phyloP scores from a whole-genome alignment of 805 yeast species.

The Debaryomyces hansenii region DNA sequence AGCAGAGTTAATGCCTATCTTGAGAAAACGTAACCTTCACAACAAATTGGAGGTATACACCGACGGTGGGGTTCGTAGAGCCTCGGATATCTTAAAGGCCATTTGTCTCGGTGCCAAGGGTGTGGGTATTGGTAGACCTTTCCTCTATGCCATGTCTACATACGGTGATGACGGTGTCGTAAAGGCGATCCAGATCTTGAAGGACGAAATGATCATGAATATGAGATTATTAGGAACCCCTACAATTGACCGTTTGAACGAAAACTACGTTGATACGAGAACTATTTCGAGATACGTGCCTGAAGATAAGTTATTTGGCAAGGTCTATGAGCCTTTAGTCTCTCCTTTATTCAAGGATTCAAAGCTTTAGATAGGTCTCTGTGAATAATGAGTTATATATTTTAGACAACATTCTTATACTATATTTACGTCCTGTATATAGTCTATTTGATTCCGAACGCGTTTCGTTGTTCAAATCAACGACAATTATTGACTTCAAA shows the following conservation, averaged over 20 bases:
- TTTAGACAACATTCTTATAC: background rate
- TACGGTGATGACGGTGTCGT: constrained; percentile 76
- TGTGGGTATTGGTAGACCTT: constrained; percentile 75
- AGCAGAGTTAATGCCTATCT: constrained; percentile 50
- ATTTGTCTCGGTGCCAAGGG: constrained; percentile 76
- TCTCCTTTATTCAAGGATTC: constrained; percentile 49
- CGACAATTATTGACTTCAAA: background rate
- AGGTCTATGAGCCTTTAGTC: constrained; percentile 57
- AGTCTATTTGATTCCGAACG: constrained; percentile 1
- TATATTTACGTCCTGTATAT: constrained; percentile 1
- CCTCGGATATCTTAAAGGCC: constrained; percentile 76
- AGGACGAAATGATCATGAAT: constrained; percentile 60
- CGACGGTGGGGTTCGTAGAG: constrained; percentile 80
- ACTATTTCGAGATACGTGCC: constrained; percentile 49
- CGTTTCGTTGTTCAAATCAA: constrained; percentile 9
- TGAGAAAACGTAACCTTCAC: constrained; percentile 40
- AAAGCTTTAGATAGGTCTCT: constrained; percentile 12
- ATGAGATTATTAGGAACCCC: constrained; percentile 68
- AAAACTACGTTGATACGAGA: constrained; percentile 58
- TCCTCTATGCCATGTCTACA: constrained; percentile 73
- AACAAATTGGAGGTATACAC: constrained; percentile 61
- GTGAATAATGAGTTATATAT: background rate
- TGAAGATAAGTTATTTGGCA: constrained; percentile 52
- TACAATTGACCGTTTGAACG: constrained; percentile 51
- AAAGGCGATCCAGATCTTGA: constrained; percentile 60